Percentiles rank a stretch among this genome's conserved stretches.
These are phyloP conservation scores for Claviceps sp. DNA, from an alignment of 2,329 filamentous ascomycete genomes.

Conservation along the genomic window DNA sequence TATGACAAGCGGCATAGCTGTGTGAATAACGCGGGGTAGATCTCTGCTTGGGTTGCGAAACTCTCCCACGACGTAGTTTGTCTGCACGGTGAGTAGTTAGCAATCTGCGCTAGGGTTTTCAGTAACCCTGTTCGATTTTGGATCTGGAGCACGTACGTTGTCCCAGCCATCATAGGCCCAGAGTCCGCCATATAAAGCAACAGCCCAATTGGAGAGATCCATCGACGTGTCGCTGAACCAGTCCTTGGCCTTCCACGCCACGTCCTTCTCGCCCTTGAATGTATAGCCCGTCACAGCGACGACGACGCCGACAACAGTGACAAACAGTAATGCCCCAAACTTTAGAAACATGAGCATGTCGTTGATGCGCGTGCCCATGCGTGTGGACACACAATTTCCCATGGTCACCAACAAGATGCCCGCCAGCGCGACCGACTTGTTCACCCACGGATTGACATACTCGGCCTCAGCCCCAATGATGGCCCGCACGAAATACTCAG, in stretches of 20 bases:
- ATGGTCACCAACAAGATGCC: slow-evolving; percentile 67
- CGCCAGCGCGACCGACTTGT: slow-evolving; percentile 71
- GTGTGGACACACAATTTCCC: slow-evolving; percentile 84
- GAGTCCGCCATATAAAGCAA: slow-evolving; percentile 85
- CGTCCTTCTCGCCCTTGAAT: slow-evolving; percentile 58
- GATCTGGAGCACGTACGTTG: slow-evolving; percentile 50
- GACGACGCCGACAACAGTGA: slow-evolving; percentile 78
- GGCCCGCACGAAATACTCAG: slow-evolving; percentile 87
- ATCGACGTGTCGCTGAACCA: slow-evolving; percentile 83
- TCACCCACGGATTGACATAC: slow-evolving; percentile 72
- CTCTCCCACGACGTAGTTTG: slow-evolving; percentile 94
- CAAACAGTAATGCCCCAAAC: slow-evolving; percentile 75
- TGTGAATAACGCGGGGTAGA: slow-evolving; percentile 88
- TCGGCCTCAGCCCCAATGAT: slow-evolving; percentile 77
- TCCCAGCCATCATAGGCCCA: slow-evolving; percentile 99
- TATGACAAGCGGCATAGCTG: slow-evolving; percentile 90
- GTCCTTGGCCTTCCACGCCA: slow-evolving; percentile 72
- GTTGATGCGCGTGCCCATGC: slow-evolving; percentile 72
- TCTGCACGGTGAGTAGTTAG: slow-evolving; percentile 35
- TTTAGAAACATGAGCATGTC: slow-evolving; percentile 96
- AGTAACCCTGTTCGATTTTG: too few species aligned
- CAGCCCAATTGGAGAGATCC: slow-evolving; percentile 76
- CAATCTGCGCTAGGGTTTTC: not conserved
- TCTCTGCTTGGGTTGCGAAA: slow-evolving; percentile 86
- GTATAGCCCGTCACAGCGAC: slow-evolving; percentile 80